These are phyloP conservation scores for Aspergillus ustus DNA, from an alignment of 2,329 filamentous ascomycete genomes.

Conservation along the genomic window DNA sequence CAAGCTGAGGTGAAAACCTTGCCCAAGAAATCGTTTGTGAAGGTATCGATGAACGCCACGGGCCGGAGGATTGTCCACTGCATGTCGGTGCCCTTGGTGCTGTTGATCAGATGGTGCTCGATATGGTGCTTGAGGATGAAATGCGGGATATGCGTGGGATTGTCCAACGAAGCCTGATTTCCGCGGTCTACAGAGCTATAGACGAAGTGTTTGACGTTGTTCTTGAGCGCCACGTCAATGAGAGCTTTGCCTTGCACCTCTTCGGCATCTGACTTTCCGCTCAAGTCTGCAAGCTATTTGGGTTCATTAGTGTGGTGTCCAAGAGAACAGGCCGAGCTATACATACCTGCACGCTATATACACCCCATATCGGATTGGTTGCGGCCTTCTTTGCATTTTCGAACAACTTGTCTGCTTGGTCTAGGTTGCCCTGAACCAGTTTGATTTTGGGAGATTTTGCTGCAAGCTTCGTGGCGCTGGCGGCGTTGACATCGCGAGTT, in stretches of 20 bases:
- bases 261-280: conserved; percentile 38
- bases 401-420: conserved; percentile 58
- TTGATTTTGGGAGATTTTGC: conserved; percentile 54
- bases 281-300: background rate
- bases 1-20: conserved; percentile 53
- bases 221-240: conserved; percentile 61
- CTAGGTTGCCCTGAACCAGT: conserved; percentile 63
- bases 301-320: background rate
- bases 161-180: conserved; percentile 57
- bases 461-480: conserved; percentile 52
- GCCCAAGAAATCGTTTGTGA: conserved; percentile 52
- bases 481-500: conserved; percentile 19
- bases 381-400: conserved; percentile 45
- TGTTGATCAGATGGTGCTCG: conserved; percentile 63
- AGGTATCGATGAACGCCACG: conserved; percentile 66
- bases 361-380: conserved; percentile 57
- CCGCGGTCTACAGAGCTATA: conserved; percentile 69
- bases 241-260: conserved; percentile 62
- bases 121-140: conserved; percentile 67
- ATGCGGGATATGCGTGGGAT: conserved; percentile 62
- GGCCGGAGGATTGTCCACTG: conserved; percentile 66
- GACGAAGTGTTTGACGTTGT: conserved; percentile 64
- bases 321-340: background rate
- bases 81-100: conserved; percentile 50
- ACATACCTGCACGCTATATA: conserved; percentile 64